These are phyloP conservation scores for Phytophthora ramorum DNA, from an alignment of 352 stramenopile genomes.

Conservation along the genomic window DNA sequence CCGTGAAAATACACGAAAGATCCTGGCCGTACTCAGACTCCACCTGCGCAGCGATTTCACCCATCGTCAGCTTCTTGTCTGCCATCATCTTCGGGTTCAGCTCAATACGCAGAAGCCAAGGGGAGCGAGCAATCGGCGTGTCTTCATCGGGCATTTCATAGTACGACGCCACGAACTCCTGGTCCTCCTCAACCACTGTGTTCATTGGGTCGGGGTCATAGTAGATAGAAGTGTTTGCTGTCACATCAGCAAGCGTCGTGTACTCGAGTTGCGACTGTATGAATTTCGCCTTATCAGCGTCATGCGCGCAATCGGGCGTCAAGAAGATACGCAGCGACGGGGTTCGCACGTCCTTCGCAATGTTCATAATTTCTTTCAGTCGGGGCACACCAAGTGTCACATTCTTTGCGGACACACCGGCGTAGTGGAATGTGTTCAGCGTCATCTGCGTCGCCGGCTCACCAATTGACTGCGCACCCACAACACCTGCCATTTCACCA, in stretches of 20 bases:
- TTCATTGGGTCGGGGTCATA: slow-evolving; percentile 99
- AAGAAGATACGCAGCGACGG: slow-evolving; percentile 97
- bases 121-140: slow-evolving; percentile 93
- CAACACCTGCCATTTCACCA: slow-evolving; percentile 98
- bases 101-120: slow-evolving; percentile 99
- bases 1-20: slow-evolving; percentile 97
- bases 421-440: slow-evolving; percentile 99
- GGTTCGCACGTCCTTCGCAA: slow-evolving; percentile 98
- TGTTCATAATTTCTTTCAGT: slow-evolving; percentile 99
- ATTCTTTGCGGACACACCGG: slow-evolving; percentile 99
- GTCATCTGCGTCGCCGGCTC: slow-evolving; percentile 99
- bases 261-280: slow-evolving; percentile 97
- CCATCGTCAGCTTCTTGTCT: slow-evolving; percentile 98
- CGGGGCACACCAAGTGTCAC: slow-evolving; percentile 99
- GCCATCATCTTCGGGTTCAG: slow-evolving; percentile 98
- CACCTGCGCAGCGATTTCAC: slow-evolving; percentile 96
- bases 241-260: slow-evolving; percentile 97
- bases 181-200: slow-evolving; percentile 97
- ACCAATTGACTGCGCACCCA: slow-evolving; percentile 99
- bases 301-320: slow-evolving; percentile 87
- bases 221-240: slow-evolving; percentile 97
- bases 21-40: slow-evolving; percentile 95
- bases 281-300: slow-evolving; percentile 89
- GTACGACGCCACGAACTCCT: slow-evolving; percentile 98
- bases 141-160: slow-evolving; percentile 98